phyloP scores from a whole-genome alignment of 345 rosid genomes.

The Eucalyptus sp. region DNA sequence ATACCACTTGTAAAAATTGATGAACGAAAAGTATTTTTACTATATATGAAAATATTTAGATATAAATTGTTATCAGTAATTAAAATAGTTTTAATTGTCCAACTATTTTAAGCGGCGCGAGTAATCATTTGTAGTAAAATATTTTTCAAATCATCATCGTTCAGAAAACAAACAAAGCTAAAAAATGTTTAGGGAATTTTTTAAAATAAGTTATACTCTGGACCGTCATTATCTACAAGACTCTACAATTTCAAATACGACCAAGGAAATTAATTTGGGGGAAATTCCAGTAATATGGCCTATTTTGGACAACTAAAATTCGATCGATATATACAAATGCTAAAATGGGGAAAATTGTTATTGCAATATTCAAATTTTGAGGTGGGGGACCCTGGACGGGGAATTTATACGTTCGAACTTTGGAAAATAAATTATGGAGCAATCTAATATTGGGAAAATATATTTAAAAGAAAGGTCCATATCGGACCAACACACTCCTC shows the following conservation, averaged over 20 bases:
- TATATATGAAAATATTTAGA: not conserved
- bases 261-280: not conserved
- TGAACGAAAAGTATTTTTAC: not conserved
- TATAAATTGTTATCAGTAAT: accelerated
- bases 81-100: not conserved
- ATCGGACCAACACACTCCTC: not conserved
- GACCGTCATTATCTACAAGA: not conserved
- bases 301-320: not conserved
- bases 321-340: not conserved
- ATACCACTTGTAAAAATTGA: not conserved
- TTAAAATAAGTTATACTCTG: not conserved
- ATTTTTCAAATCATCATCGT: not conserved
- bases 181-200: not conserved
- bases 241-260: not conserved
- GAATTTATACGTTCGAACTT: not conserved
- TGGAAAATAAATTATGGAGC: not conserved
- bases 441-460: not conserved
- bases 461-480: not conserved
- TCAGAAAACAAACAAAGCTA: accelerated
- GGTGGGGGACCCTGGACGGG: not conserved
- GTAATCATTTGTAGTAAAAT: not conserved
- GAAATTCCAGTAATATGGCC: not conserved
- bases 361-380: not conserved
- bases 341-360: not conserved
- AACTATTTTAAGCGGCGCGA: accelerated